Evolutionary conservation across 129 eudicot species (phyloP).

Genomic region (Chrysanthemum makinoi): DNA sequence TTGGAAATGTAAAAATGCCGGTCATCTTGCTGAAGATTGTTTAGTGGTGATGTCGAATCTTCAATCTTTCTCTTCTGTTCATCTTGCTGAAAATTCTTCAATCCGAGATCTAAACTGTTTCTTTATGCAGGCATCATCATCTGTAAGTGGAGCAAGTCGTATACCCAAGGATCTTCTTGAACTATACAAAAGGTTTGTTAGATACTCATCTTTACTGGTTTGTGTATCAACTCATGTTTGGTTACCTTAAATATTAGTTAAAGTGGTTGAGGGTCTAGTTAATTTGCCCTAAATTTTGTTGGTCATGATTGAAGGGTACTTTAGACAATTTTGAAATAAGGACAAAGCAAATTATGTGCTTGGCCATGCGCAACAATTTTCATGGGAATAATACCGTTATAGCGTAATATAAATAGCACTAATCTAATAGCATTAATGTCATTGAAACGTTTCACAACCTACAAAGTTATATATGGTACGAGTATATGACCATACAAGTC

Average conservation of each 20-base stretch:
- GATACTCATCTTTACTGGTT: background rate
- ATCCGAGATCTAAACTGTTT: background rate
- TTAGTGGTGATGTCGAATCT: constrained; percentile 34
- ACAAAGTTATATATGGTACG: background rate
- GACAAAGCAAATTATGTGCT: background rate
- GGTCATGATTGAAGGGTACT: no score
- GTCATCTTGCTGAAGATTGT: constrained; percentile 94
- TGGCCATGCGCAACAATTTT: background rate
- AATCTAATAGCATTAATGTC: no score
- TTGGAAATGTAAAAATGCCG: constrained; percentile 82
- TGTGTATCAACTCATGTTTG: constrained; percentile 8
- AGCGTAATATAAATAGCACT: no score
- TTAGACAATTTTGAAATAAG: background rate
- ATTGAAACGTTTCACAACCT: no score
- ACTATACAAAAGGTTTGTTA: constrained; percentile 65
- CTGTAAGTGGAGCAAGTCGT: constrained; percentile 37
- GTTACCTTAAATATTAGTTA: background rate
- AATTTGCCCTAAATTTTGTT: no score
- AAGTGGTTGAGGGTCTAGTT: background rate
- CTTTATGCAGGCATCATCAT: constrained; percentile 42
- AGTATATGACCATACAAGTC: no score
- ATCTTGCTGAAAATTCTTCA: background rate
- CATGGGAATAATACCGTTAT: background rate
- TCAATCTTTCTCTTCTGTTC: constrained; percentile 31
- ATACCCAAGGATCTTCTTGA: constrained; percentile 73